Evolutionary conservation across 2,329 filamentous ascomycete species (phyloP).

Genomic region (Mollisia scopiformis): DNA sequence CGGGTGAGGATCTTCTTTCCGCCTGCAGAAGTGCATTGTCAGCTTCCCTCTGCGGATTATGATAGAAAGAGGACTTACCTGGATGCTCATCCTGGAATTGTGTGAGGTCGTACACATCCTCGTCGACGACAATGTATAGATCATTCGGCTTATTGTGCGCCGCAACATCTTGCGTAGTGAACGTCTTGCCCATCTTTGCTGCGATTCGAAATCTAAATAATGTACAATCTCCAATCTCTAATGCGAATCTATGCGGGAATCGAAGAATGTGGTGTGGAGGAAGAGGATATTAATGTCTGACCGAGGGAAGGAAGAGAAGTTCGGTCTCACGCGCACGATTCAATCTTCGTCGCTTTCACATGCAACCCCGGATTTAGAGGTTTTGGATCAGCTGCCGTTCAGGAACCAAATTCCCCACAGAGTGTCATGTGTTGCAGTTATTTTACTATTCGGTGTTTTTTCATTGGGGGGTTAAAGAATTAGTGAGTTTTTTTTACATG

Average conservation of each 20-base stretch:
- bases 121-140: conserved; percentile 89
- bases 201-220: background rate
- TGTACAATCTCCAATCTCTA: background rate
- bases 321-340: background rate
- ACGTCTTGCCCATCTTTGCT: conserved; percentile 78
- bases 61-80: conserved; percentile 52
- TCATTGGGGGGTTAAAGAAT: too few relatives aligned
- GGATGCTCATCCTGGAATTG: conserved; percentile 86
- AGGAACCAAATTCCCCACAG: background rate
- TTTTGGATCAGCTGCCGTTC: too few relatives aligned
- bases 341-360: background rate
- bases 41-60: background rate
- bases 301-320: background rate
- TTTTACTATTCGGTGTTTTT: too few relatives aligned
- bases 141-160: conserved; percentile 87
- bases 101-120: conserved; percentile 94
- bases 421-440: too few relatives aligned
- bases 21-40: conserved; percentile 44
- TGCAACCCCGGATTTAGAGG: too few relatives aligned
- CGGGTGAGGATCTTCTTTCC: conserved; percentile 38
- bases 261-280: background rate
- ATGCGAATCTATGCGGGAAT: background rate
- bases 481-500: too few relatives aligned
- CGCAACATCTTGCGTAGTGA: conserved; percentile 82
- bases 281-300: background rate